These are phyloP conservation scores for Dactylellina haptotyla DNA, from an alignment of 2,329 filamentous ascomycete genomes.

Conservation along the genomic window DNA sequence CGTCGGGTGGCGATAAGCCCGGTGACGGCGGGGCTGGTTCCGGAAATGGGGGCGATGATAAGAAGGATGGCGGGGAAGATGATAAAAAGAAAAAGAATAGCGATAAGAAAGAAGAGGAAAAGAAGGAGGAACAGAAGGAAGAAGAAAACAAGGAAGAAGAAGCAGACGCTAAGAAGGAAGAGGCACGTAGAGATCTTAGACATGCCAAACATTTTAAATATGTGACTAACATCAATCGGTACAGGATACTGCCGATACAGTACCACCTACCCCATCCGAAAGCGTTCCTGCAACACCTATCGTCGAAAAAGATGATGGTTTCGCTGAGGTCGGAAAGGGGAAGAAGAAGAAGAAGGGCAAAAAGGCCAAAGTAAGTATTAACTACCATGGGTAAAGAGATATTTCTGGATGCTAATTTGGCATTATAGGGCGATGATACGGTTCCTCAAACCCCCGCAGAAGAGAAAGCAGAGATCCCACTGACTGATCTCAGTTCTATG, in stretches of 20 bases:
- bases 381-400: neutral
- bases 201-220: neutral
- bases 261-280: conserved; percentile 35
- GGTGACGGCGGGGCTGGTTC: conserved; percentile 24
- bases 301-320: conserved; percentile 21
- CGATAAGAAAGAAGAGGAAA: conserved; percentile 7
- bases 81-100: conserved; percentile 23
- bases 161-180: conserved; percentile 38
- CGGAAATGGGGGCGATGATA: conserved; percentile 41
- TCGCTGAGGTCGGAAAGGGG: neutral
- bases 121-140: conserved; percentile 24
- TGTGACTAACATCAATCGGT: conserved; percentile 13
- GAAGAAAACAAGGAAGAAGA: conserved; percentile 37
- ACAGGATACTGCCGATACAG: conserved; percentile 47
- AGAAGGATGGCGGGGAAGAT: conserved; percentile 35
- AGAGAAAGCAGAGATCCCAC: conserved; percentile 31
- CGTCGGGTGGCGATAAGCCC: conserved; percentile 27
- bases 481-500: conserved; percentile 7
- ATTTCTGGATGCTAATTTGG: conserved; percentile 8
- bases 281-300: conserved; percentile 30
- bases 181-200: conserved; percentile 16
- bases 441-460: conserved; percentile 36
- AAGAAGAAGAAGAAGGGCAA: conserved; percentile 41
- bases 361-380: conserved; percentile 26
- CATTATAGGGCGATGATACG: conserved; percentile 19